A percentile compares a stretch with the other conserved stretches of the same genome.
Evolutionary conservation across 441 rosid species (phyloP).

Genomic region (Daphne laureola): DNA sequence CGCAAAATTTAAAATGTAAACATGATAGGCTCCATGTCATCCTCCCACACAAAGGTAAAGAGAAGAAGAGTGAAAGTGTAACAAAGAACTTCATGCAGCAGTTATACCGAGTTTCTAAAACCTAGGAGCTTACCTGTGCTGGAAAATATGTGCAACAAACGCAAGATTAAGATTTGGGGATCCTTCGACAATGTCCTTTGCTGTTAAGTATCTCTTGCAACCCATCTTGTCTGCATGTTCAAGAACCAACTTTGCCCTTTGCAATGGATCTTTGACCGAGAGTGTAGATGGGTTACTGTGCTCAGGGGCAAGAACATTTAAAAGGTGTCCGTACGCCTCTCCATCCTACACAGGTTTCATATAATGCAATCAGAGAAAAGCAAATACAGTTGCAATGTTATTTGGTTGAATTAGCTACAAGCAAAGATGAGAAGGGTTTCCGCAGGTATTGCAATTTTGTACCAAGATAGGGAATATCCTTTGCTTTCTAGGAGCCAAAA

Average conservation of each 20-base stretch:
- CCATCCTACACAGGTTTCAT: conserved; percentile 65
- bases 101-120: too few relatives aligned
- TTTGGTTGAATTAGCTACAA: conserved; percentile 2
- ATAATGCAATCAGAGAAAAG: conserved; percentile 13
- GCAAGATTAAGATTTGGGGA: conserved; percentile 99
- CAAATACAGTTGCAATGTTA: too few relatives aligned
- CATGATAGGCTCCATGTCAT: too few relatives aligned
- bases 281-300: conserved; percentile 48
- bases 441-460: too few relatives aligned
- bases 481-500: too few relatives aligned
- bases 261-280: conserved; percentile 40
- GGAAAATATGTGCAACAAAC: conserved; percentile 94
- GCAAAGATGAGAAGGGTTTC: background rate
- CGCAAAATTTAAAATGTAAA: too few relatives aligned
- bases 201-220: conserved; percentile 87
- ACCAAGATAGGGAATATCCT: too few relatives aligned
- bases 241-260: conserved; percentile 81
- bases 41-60: too few relatives aligned
- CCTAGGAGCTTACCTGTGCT: conserved; percentile 63
- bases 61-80: too few relatives aligned
- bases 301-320: conserved; percentile 91
- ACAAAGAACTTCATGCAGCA: too few relatives aligned
- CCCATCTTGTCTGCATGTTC: conserved; percentile 97
- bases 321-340: conserved; percentile 88
- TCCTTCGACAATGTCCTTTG: conserved; percentile 88